Conservation (phyloP, 495 filamentous ascomycete species). For the Podospora bellae-mahoneyi region DNA sequence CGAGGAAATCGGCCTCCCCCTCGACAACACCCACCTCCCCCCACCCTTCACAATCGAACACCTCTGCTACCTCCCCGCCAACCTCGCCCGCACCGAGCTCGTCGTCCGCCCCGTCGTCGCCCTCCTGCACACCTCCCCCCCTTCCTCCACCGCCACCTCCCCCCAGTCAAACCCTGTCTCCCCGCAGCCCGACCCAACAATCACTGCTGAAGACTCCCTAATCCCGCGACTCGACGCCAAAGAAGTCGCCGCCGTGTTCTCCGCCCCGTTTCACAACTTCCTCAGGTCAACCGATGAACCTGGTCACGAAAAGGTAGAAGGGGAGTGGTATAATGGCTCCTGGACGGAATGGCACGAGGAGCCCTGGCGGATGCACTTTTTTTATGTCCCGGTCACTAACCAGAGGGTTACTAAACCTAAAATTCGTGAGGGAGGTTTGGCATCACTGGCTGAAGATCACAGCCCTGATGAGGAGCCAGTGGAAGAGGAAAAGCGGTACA, state of each 20-base stretch:
- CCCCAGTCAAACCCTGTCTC: constrained; percentile 54
- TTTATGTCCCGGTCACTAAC: constrained; percentile 70
- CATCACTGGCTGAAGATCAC: constrained; percentile 29
- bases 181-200: constrained; percentile 13
- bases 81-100: constrained; percentile 75
- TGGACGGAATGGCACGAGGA: constrained; percentile 65
- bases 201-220: constrained; percentile 61
- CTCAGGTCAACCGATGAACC: constrained; percentile 50
- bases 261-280: constrained; percentile 75
- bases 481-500: constrained; percentile 56
- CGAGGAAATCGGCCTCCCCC: constrained; percentile 86
- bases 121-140: constrained; percentile 62
- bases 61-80: constrained; percentile 75
- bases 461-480: constrained; percentile 31
- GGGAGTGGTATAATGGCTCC: constrained; percentile 64
- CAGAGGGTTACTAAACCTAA: constrained; percentile 58
- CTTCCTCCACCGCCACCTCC: constrained; percentile 61
- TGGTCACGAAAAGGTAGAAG: constrained; percentile 38
- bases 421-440: constrained; percentile 30
- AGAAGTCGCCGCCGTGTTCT: constrained; percentile 90
- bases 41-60: constrained; percentile 75
- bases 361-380: constrained; percentile 80
- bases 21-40: constrained; percentile 59
- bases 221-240: constrained; percentile 76
- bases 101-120: constrained; percentile 84